Percentiles rank a stretch among this genome's conserved stretches.
These are phyloP conservation scores for Quercus rubra DNA, from an alignment of 306 rosid species.

Conservation along the genomic window DNA sequence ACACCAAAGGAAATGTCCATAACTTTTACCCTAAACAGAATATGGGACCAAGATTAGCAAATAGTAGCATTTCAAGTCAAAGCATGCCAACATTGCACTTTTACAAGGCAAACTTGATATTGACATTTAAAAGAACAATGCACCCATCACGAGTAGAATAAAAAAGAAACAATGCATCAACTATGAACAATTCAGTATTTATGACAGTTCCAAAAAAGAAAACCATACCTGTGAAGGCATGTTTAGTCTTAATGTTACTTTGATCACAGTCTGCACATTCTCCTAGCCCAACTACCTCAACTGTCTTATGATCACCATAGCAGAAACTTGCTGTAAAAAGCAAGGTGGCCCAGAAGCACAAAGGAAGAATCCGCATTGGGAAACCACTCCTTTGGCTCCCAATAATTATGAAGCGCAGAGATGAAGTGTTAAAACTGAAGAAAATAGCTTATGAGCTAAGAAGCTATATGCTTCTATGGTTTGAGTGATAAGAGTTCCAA, in stretches of 20 bases:
- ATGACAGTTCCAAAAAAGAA: neutral
- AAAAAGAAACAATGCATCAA: too few relatives aligned
- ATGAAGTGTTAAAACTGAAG: neutral
- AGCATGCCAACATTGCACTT: neutral
- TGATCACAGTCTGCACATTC: constrained; percentile 74
- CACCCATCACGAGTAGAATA: neutral
- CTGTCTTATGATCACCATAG: constrained; percentile 48
- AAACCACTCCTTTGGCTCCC: constrained; percentile 12
- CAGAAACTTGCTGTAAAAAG: constrained; percentile 43
- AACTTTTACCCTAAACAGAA: too few relatives aligned
- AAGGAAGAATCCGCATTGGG: constrained; percentile 43
- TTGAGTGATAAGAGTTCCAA: neutral
- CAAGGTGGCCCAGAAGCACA: constrained; percentile 52
- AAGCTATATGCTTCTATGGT: constrained; percentile 30
- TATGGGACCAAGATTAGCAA: too few relatives aligned
- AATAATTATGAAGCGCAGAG: neutral
- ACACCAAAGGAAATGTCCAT: too few relatives aligned
- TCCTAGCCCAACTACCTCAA: constrained; percentile 75
- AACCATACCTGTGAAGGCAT: constrained; percentile 71
- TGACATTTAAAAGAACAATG: neutral
- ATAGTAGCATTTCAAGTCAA: neutral
- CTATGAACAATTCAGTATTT: neutral
- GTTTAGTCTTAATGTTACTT: constrained; percentile 48
- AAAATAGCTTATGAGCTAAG: constrained; percentile 11
- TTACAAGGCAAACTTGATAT: neutral